Conservation (phyloP, 331 rosid genomes). For the Prunus yedoensis region DNA sequence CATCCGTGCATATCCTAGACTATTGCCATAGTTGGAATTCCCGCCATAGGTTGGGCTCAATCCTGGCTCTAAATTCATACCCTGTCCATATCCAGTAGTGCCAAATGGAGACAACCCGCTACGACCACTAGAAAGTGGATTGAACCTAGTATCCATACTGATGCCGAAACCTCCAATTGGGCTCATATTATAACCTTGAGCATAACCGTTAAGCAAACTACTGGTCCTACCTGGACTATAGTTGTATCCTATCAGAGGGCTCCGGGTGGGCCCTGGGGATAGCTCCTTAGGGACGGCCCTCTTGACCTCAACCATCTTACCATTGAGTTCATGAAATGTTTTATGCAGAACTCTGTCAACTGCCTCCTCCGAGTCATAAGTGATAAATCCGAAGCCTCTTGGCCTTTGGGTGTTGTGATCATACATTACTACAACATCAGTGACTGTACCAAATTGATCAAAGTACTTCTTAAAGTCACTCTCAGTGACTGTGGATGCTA, state of each 20-base stretch:
- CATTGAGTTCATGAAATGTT: slow-evolving; percentile 88
- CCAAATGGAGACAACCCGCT: slow-evolving; percentile 67
- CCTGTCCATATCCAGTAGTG: slow-evolving; percentile 58
- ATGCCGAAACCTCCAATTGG: slow-evolving; percentile 77
- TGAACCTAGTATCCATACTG: slow-evolving; percentile 80
- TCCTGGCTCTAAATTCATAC: slow-evolving; percentile 73
- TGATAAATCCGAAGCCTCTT: slow-evolving; percentile 94
- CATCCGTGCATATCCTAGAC: slow-evolving; percentile 67
- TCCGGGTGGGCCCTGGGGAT: slow-evolving; percentile 68
- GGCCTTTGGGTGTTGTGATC: slow-evolving; percentile 97
- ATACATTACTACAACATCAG: slow-evolving; percentile 93
- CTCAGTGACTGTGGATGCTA: slow-evolving; percentile 83
- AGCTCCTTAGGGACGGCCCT: slow-evolving; percentile 93
- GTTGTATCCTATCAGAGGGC: slow-evolving; percentile 72
- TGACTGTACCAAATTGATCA: slow-evolving; percentile 80
- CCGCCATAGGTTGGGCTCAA: slow-evolving; percentile 65
- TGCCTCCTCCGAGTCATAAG: slow-evolving; percentile 85
- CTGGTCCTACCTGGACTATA: slow-evolving; percentile 62
- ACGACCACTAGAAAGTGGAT: slow-evolving; percentile 59
- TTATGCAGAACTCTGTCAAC: slow-evolving; percentile 81
- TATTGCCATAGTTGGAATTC: slow-evolving; percentile 56
- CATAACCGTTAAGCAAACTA: slow-evolving; percentile 61
- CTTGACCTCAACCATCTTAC: slow-evolving; percentile 95
- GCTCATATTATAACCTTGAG: slow-evolving; percentile 71
- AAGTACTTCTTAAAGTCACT: slow-evolving; percentile 79